phyloP scores from a whole-genome alignment of 257 asterid species.

The Coffea eugenioides region DNA sequence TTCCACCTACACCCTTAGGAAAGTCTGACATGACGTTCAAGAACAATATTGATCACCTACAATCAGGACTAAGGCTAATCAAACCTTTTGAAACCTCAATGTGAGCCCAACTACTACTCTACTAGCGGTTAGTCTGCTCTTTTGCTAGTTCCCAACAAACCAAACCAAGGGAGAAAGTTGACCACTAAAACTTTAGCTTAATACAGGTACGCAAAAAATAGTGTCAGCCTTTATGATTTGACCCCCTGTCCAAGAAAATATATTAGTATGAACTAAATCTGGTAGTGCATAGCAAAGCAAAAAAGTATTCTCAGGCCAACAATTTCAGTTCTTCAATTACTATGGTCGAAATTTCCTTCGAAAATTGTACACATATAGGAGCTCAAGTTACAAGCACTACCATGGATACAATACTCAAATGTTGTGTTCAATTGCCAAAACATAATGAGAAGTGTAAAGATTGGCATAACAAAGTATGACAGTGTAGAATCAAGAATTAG shows the following conservation, averaged over 20 bases:
- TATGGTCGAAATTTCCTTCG: not conserved
- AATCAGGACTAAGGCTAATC: not conserved
- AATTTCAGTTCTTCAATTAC: not conserved
- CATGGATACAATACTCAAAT: not conserved
- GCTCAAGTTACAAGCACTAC: not conserved
- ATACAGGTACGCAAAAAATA: not conserved
- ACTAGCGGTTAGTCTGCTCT: no score
- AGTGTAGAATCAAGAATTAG: no score
- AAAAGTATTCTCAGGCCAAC: not conserved
- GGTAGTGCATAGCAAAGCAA: not conserved
- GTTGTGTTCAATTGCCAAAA: not conserved
- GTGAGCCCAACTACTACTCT: no score
- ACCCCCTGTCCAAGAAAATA: not conserved
- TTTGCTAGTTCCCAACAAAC: no score
- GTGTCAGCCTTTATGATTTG: not conserved
- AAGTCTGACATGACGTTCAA: not conserved
- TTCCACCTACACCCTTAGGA: not conserved
- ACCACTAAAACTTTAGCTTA: not conserved
- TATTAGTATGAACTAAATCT: not conserved
- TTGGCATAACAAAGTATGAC: not conserved
- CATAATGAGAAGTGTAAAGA: not conserved
- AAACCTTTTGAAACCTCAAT: not conserved
- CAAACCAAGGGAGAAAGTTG: not conserved
- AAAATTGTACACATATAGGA: no score
- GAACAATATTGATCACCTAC: not conserved